Evolutionary conservation across 129 eudicot species (phyloP), one percentile per base, ranked within the genome.

Genomic region (Flaveria trinervia): DNA sequence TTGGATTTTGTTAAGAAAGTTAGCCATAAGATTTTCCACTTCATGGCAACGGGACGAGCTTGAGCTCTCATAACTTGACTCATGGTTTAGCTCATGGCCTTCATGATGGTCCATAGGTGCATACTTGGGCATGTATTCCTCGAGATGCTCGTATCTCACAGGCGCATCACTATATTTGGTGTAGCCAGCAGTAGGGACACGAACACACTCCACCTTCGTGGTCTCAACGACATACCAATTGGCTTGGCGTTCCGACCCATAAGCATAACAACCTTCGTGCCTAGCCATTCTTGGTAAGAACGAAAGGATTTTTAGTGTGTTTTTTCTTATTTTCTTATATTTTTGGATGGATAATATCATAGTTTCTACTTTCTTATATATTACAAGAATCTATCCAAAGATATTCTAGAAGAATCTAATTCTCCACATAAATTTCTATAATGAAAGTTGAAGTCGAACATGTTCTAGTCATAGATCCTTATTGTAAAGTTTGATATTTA

Each of bases 151-250:
- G 5, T 57, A 28, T 57, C 65, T 57, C 30, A 22, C 23, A 59
- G 65, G 36, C 16, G 36, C 74, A 52, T 59, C 51, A 10, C 78
- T 17, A 25, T 7, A 62, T 15, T 23, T 72, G 1, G 56, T 62
- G 73, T 71, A 62, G 59, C 78, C 71, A 6, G 39, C 8, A 28
- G 72, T 4, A 0, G 83, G 83, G 51, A 39, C 68, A n/a, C 60
- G 79, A 65, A 28, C 49, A 17, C 74, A 74, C 17, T 80, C 79
- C 14, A 80, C 64, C 9, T 74, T 80, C 16, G 74, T 80, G 51
- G 79, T 73, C 74, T 73, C 83, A n/a, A 80, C 83, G 41, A 80
- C 28, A 26, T 80, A 73, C 74, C 65, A 39, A 15, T 54, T 80
- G 61, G 20, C 51, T 1, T 60, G 73, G 41, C 12, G 33, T 59